These are phyloP conservation scores for Amborella trichopoda DNA, from an alignment of 164 flowering plant genomes.

Conservation along the genomic window DNA sequence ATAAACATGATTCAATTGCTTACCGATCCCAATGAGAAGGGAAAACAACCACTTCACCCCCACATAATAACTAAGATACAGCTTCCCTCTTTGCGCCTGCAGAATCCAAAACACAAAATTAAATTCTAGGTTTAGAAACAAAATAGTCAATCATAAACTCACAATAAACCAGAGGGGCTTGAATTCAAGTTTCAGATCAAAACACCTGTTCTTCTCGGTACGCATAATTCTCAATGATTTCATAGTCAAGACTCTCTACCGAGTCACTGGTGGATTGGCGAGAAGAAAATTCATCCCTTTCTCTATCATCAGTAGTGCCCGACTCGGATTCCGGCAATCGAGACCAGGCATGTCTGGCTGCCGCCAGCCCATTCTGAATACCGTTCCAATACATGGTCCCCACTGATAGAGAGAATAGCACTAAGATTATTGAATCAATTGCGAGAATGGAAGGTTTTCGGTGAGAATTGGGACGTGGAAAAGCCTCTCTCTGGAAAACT, in stretches of 20 bases:
- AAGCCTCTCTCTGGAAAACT: too few relatives aligned
- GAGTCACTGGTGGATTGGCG: conserved; percentile 19
- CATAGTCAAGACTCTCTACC: conserved; percentile 90
- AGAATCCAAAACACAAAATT: conserved; percentile 1
- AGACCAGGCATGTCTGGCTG: conserved; percentile 78
- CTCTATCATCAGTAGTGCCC: conserved; percentile 24
- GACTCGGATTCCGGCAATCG: conserved; percentile 64
- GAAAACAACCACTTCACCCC: conserved; percentile 82
- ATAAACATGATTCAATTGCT: too few relatives aligned
- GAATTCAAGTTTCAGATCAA: not conserved
- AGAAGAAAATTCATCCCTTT: conserved; percentile 14
- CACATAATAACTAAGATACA: conserved; percentile 47
- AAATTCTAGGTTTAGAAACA: not conserved
- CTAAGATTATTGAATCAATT: too few relatives aligned
- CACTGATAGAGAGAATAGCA: not conserved
- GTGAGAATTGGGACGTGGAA: too few relatives aligned
- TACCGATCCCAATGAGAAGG: conserved; percentile 80
- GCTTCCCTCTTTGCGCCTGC: conserved; percentile 72
- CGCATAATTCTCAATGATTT: conserved; percentile 83
- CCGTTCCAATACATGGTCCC: conserved; percentile 45
- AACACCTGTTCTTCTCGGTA: conserved; percentile 87
- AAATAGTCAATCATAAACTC: not conserved
- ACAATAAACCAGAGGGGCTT: not conserved
- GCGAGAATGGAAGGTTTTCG: too few relatives aligned
- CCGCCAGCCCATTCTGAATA: conserved; percentile 68